phyloP scores from a whole-genome alignment of 2,329 filamentous ascomycete species.

The Cercospora sojina region DNA sequence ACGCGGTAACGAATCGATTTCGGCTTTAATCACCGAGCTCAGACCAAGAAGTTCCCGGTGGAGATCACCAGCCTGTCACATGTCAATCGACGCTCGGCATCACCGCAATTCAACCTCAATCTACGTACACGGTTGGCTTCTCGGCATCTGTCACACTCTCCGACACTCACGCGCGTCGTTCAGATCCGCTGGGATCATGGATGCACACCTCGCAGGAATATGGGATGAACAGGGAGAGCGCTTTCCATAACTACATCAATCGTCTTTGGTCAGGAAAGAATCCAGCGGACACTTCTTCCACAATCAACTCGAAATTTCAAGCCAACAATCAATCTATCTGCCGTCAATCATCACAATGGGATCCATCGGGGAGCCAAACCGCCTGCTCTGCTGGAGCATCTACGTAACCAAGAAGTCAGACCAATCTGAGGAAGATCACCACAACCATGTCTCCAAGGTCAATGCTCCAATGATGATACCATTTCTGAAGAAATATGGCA shows the following conservation, averaged over 20 bases:
- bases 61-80: background rate
- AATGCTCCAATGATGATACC: constrained; percentile 18
- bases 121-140: background rate
- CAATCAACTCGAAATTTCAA: background rate
- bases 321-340: background rate
- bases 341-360: background rate
- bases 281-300: background rate
- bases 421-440: constrained; percentile 9
- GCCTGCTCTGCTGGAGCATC: constrained; percentile 14
- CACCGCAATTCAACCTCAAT: background rate
- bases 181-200: background rate
- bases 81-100: background rate
- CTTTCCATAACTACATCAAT: background rate
- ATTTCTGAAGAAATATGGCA: constrained; percentile 17
- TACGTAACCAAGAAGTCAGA: constrained; percentile 12
- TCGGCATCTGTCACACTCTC: background rate
- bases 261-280: background rate
- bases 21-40: background rate
- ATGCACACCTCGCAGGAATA: background rate
- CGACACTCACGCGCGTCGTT: background rate
- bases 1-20: background rate
- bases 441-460: constrained; percentile 12
- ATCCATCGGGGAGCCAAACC: constrained; percentile 9
- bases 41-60: background rate
- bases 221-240: background rate